Conservation (phyloP, 805 yeast species). For the Scheffersomyces amazonensis region DNA sequence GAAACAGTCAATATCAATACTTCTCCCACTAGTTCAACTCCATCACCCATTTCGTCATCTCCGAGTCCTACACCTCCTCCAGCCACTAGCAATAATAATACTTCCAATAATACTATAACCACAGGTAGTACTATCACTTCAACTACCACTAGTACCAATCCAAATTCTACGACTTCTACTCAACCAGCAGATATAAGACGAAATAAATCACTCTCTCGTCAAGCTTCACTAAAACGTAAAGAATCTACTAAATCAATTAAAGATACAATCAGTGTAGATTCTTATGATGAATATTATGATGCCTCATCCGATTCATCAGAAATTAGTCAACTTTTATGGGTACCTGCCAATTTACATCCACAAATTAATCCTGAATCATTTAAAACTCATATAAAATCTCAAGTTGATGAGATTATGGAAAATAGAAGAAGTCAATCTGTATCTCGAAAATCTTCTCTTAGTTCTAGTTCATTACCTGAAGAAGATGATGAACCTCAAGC, state of each 20-base stretch:
- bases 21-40: background rate
- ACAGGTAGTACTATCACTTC: too few relatives aligned
- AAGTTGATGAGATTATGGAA: conserved; percentile 51
- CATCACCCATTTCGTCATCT: background rate
- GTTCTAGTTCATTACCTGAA: background rate
- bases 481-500: background rate
- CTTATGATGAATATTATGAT: background rate
- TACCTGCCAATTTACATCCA: conserved; percentile 93
- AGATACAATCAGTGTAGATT: background rate
- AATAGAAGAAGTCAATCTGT: conserved; percentile 23
- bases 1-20: background rate
- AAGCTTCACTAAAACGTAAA: background rate
- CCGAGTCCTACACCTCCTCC: conserved; percentile 1
- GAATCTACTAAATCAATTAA: background rate
- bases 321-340: conserved; percentile 63
- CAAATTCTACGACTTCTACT: background rate
- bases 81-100: background rate
- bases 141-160: too few relatives aligned
- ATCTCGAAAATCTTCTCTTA: conserved; percentile 20
- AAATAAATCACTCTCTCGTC: background rate
- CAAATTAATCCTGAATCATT: conserved; percentile 91
- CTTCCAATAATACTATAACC: too few relatives aligned
- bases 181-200: conserved; percentile 1
- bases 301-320: conserved; percentile 24
- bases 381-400: conserved; percentile 59